A percentile compares a stretch with the other conserved stretches of the same genome.
These are phyloP conservation scores for Ramichloridium luteum DNA, from an alignment of 2,329 filamentous ascomycete species.

Conservation along the genomic window DNA sequence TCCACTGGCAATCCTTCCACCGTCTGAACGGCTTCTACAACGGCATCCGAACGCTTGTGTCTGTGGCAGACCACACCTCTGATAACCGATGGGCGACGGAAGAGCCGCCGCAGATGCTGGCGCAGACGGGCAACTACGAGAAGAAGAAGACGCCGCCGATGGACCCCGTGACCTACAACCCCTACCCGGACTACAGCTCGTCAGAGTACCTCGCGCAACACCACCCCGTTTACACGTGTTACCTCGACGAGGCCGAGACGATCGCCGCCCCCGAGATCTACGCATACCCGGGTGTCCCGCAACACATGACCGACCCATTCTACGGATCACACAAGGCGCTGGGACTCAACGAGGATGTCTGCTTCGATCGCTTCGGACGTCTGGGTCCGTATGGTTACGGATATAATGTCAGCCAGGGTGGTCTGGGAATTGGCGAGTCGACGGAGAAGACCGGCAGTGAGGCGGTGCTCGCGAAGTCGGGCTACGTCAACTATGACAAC, in stretches of 20 bases:
- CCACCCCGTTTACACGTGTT: constrained; percentile 48
- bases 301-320: constrained; percentile 36
- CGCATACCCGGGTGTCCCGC: constrained; percentile 46
- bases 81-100: constrained; percentile 4
- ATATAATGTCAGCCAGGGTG: constrained; percentile 33
- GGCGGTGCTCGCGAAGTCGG: constrained; percentile 35
- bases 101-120: neutral
- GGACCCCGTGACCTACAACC: constrained; percentile 31
- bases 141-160: constrained; percentile 20
- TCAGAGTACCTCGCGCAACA: constrained; percentile 36
- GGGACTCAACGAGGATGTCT: constrained; percentile 35
- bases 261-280: constrained; percentile 49
- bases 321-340: constrained; percentile 39
- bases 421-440: constrained; percentile 32
- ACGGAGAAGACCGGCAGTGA: constrained; percentile 34
- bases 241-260: constrained; percentile 47
- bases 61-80: constrained; percentile 14
- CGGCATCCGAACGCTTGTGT: constrained; percentile 35
- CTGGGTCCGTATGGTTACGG: constrained; percentile 41
- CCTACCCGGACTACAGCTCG: constrained; percentile 34
- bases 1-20: constrained; percentile 35
- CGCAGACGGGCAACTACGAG: neutral
- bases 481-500: constrained; percentile 36
- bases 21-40: constrained; percentile 37
- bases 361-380: constrained; percentile 40